Percentiles rank a stretch among this genome's conserved stretches.
phyloP scores from a whole-genome alignment of 306 rosid genomes.

The Luffa acutangula region DNA sequence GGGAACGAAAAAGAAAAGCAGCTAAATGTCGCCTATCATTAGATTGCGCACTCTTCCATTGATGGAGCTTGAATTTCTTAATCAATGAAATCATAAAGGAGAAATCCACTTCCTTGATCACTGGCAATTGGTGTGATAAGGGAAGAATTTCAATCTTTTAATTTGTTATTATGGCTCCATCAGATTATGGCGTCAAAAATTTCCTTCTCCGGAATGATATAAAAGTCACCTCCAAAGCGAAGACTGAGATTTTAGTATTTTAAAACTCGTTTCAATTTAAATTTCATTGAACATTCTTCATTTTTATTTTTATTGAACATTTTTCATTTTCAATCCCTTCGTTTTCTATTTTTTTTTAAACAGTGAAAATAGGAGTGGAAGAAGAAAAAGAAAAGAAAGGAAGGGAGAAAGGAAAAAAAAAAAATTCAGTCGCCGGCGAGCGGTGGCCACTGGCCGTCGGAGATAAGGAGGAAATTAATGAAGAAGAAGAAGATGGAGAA shows the following conservation, averaged over 20 bases:
- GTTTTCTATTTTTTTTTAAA: no score
- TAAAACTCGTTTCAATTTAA: not conserved
- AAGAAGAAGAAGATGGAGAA: no score
- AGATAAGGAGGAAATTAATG: no score
- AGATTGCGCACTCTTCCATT: constrained; percentile 1
- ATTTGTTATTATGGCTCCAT: not conserved
- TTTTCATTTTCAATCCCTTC: no score
- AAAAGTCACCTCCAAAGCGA: not conserved
- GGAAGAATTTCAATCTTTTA: not conserved
- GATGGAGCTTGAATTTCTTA: not conserved
- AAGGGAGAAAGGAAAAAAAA: no score
- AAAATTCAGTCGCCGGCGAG: no score
- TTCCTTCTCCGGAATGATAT: not conserved
- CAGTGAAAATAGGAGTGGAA: no score
- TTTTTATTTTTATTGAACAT: no score
- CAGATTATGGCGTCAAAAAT: not conserved
- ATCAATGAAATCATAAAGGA: not conserved
- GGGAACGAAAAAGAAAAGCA: no score
- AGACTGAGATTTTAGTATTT: not conserved
- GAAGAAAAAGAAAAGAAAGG: no score
- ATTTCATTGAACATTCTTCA: not conserved
- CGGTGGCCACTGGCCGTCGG: no score
- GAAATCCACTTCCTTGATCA: not conserved
- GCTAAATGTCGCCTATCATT: not conserved
- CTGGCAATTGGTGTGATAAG: not conserved